Base-by-base conservation (phyloP, 2,329 filamentous ascomycete species). In the Pseudocercospora eumusae region DNA sequence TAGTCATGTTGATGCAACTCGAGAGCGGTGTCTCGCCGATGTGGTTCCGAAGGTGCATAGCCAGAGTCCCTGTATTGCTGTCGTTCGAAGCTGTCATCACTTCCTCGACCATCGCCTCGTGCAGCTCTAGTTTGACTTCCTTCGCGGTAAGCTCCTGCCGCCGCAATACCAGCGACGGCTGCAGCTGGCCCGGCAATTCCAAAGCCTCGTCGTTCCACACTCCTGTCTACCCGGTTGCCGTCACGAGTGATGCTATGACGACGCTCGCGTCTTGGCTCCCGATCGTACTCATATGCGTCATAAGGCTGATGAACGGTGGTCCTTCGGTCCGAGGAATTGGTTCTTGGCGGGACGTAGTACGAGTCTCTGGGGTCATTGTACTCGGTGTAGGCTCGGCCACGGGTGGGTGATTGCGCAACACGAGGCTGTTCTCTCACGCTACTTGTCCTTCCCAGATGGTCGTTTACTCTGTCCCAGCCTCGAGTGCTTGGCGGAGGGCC, bases 381-480 rank as follows among this genome's bases (percentile, higher is more conserved):
- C 31, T 56, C 62, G 49, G 60, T 67, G 53, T 71, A 70, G 27
- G 54, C 56, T n/a, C 70, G 56, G 6, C 67, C 66, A 58, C 71
- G 66, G 18, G 64, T 70, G 8, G 70, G 73, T 36, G 72, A 70
- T 52, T 68, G 67, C 23, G 67, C 67, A 45, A 69, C 66, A 25
- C 57, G 49, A 20, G 57, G 66, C 59, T 64, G 57, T 13, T 82
- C 75, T 15, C 83, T 79, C 71, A 81, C 77, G 56, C 81, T 80
- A 47, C 76, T 74, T 0, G 76, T 75, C 5, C 82, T 76, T 27
- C 80, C 72, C 6, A 75, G 59, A 15, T 69, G 70, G 61, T 83
- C 79, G 67, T 84, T 84, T 65, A 90, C 84, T 75, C 86, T 89
- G 68, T 91, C 89, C 66, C 92, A 86, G 0, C 87, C 89, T 68